These are phyloP conservation scores for Flaveria linearis DNA, from an alignment of 129 eudicot species.

Conservation along the genomic window DNA sequence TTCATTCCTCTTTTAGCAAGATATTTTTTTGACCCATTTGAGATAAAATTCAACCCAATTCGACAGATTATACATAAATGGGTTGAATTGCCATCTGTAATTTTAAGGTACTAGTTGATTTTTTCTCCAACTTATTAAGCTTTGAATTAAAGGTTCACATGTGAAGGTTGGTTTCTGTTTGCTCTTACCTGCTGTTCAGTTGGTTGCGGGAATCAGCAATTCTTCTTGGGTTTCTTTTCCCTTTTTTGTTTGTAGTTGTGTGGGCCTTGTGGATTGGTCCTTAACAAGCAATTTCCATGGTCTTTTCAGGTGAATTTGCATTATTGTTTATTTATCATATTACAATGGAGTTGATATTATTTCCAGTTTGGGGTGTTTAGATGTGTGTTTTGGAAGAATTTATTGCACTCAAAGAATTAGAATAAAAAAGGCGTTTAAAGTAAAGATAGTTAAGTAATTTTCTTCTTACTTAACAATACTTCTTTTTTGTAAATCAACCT, in stretches of 20 bases:
- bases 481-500: not conserved
- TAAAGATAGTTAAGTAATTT: conserved; percentile 5
- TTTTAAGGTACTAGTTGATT: not conserved
- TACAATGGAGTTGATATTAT: conserved; percentile 4
- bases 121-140: conserved; percentile 15
- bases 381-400: conserved; percentile 14
- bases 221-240: conserved; percentile 63
- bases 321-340: conserved; percentile 1
- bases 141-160: conserved; percentile 45
- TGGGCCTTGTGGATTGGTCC: conserved; percentile 65
- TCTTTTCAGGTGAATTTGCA: conserved; percentile 45
- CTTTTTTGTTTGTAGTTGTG: conserved; percentile 59
- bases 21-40: not conserved
- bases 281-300: conserved; percentile 60
- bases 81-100: not conserved
- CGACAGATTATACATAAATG: not conserved
- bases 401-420: not conserved
- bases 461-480: not conserved
- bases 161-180: conserved; percentile 54
- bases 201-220: conserved; percentile 55
- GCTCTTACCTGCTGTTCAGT: conserved; percentile 53
- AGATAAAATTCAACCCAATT: not conserved
- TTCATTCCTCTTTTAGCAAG: not conserved
- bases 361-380: conserved; percentile 18
- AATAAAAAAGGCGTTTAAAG: not conserved